Base-by-base conservation (phyloP, 2,329 filamentous ascomycete genomes). In the Alternaria angustiovoidea region DNA sequence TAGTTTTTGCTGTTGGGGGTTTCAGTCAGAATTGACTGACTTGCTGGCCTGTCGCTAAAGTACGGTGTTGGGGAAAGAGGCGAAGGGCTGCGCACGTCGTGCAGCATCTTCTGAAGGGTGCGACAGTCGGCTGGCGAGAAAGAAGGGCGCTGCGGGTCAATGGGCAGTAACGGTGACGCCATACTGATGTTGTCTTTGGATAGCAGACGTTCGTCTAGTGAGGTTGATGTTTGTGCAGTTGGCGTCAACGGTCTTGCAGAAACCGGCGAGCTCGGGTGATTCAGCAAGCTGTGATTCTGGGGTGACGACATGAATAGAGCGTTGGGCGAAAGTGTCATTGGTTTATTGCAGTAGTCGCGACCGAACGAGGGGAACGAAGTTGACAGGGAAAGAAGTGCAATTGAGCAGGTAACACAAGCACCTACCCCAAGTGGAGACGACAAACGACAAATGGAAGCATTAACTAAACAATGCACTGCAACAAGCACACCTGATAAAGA, bases 101-200 rank as follows among this genome's bases (percentile, higher is more conserved):
- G 7, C 22, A 64, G 28, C 12, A 68, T 54, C 49, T 61, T 64
- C n/a, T 57, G 36, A 2, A 64, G 51, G 5, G 67, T 61, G 30
- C 57, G 60, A 16, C 60, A 65, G n/a, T 67, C 63, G 6, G 58
- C 58, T 24, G 60, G 60, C 5, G 64, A 64, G 5, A 68, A 20
- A 0, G 54, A 36, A 1, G 52, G 4, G 1, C 12, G 24, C 1
- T 5, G 18, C 34, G 38, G 30, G 12, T 20, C 30, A 22, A 14
- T 20, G n/a, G n/a, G 16, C 3, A 44, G 14, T 20, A 59, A 24
- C 5, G 54, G 32, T 22, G 24, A 30, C 1, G 42, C 22, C 32
- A 43, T 46, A 8, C 11, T n/a, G 4, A 8, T 12, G 38, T 34
- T 26, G 1, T 1, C 36, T 22, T 32, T 16, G n/a, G 26, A 4